Evolutionary conservation across 306 rosid species (phyloP), one percentile per base, ranked within the genome.

Genomic region (Rubus idaeus): DNA sequence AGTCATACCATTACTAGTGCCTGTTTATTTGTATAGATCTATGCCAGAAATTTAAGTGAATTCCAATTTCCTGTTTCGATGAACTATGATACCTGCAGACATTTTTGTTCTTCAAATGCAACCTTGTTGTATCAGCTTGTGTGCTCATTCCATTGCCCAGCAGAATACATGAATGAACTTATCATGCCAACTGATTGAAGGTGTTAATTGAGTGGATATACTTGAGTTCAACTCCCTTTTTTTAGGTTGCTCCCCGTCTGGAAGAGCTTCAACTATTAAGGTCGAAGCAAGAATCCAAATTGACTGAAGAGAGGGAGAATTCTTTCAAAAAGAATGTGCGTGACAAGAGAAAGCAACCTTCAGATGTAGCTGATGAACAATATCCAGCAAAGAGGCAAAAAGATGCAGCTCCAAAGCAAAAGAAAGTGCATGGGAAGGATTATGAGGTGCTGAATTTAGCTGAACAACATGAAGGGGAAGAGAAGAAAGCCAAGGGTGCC

Each of bases 191-290:
- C 26, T 40, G n/a, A 53, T 14, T 5, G 30, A 71, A 37, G 26
- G 21, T 10, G 51, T 51, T 23, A 35, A 53, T 37, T 10, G 56
- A 77, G 37, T 10, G 37, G 10, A 10, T 42, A 4, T 17, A 20
- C 26, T 41, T 64, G 40, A 62, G 37, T 56, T 67, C 51, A 20
- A 69, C 65, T 67, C 57, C 26, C 65, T 8, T 76, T 73, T 30
- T 42, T 74, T 71, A 94, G 97, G 97, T 88, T 78, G 81, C 88
- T 67, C 90, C 91, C 68, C 92, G 97, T 57, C 83, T 92, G 70
- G 91, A 90, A 73, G 97, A 95, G 84, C 84, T 95, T 39, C 85
- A 82, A 67, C 82, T 86, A 52, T 88, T 76, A 72, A 92, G 90
- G 87, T 72, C 83, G 75, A 96, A 86, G 67, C 90, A 85, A 84